Percentiles rank a stretch among this genome's conserved stretches.
Conservation (phyloP, 768 basidiomycete species). For the Russula brevipes region DNA sequence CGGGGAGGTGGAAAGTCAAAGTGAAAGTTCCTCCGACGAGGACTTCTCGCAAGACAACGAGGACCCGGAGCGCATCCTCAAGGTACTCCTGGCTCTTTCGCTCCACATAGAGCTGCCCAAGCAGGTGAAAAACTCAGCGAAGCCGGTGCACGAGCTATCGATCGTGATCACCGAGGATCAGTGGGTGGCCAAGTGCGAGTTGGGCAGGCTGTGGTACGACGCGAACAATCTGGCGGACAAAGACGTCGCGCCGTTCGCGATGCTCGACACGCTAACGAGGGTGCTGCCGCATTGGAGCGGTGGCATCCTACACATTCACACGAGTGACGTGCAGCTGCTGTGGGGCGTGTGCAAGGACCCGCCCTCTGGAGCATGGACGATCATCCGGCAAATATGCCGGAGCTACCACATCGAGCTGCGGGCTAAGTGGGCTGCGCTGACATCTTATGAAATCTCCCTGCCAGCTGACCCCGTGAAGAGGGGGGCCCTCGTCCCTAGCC, state of each 20-base stretch:
- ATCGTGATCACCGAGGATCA: neutral
- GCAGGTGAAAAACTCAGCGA: no score
- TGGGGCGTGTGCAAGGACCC: neutral
- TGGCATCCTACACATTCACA: neutral
- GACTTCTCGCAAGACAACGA: neutral
- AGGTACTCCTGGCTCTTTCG: neutral
- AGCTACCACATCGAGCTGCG: neutral
- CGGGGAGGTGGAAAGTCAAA: no score
- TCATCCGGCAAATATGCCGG: neutral
- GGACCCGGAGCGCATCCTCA: neutral
- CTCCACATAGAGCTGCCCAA: no score
- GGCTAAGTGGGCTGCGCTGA: neutral
- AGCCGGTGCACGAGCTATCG: neutral
- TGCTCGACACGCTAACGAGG: slow-evolving; percentile 7
- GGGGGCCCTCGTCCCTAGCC: neutral
- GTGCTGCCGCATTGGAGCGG: neutral
- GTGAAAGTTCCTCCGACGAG: neutral
- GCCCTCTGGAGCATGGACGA: neutral
- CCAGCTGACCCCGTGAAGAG: no score
- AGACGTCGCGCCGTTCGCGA: neutral
- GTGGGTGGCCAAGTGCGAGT: neutral
- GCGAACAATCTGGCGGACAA: neutral
- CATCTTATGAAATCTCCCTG: no score
- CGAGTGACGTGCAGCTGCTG: neutral
- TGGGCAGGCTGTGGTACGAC: no score